These are phyloP conservation scores for Ceratocystis eucalypticola DNA, from an alignment of 2,329 filamentous ascomycete genomes.

Conservation along the genomic window DNA sequence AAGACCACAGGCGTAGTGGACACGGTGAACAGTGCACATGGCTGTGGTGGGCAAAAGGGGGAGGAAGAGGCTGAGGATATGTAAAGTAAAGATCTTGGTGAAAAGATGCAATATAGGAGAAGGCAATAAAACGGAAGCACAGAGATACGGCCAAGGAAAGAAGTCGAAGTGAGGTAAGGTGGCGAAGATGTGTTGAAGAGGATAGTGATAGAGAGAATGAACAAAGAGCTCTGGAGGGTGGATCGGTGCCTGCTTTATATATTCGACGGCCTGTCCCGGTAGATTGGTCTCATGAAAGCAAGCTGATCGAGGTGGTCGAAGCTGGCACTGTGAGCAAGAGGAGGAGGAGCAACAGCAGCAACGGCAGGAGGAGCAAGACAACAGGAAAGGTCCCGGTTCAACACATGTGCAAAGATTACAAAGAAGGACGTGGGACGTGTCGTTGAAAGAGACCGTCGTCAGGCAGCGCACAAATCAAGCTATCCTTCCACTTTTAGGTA, in stretches of 20 bases:
- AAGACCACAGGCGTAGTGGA: constrained; percentile 14
- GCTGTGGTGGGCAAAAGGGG: background rate
- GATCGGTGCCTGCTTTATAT: constrained; percentile 14
- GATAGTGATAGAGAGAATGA: background rate
- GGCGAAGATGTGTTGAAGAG: background rate
- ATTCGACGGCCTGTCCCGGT: constrained; percentile 12
- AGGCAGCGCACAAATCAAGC: background rate
- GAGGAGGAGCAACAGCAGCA: background rate
- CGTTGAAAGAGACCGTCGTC: constrained; percentile 1
- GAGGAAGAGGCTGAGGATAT: no score
- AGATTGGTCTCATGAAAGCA: constrained; percentile 14
- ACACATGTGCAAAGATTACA: constrained; percentile 7
- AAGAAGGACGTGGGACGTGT: constrained; percentile 5
- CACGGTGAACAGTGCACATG: constrained; percentile 13
- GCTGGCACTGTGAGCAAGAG: background rate
- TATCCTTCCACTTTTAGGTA: background rate
- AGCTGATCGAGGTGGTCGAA: background rate
- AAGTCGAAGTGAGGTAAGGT: constrained; percentile 7
- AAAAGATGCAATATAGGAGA: background rate
- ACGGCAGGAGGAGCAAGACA: background rate
- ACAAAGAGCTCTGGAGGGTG: background rate
- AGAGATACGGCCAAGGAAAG: background rate
- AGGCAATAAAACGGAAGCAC: background rate
- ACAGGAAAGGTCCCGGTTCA: background rate
- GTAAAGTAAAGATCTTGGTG: background rate